These are phyloP conservation scores for Aegilops tauschii DNA, from an alignment of 176 grass and related monocot species.

Conservation along the genomic window DNA sequence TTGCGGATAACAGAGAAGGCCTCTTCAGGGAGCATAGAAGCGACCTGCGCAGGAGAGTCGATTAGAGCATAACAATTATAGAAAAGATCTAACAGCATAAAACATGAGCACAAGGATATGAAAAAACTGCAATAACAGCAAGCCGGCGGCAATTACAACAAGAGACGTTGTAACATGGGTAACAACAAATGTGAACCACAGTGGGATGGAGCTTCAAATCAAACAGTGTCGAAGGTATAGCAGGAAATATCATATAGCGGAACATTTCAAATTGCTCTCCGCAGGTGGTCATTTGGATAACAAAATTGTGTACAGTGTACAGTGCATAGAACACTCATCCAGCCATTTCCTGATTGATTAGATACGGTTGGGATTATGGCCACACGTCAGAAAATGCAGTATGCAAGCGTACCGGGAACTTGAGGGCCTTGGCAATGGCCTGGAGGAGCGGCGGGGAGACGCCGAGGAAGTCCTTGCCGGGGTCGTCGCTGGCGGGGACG, in stretches of 20 bases:
- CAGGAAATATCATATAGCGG: neutral
- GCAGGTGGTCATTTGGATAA: neutral
- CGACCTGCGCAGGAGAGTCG: conserved; percentile 45
- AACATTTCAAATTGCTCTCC: neutral
- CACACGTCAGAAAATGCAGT: neutral
- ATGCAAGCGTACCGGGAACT: conserved; percentile 63
- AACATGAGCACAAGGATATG: neutral
- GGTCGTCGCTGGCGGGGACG: conserved; percentile 75
- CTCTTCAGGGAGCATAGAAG: conserved; percentile 87
- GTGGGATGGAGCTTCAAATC: neutral
- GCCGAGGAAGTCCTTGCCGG: conserved; percentile 76
- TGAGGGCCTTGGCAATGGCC: conserved; percentile 84
- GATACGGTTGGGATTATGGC: neutral
- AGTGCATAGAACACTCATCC: conserved; percentile 8
- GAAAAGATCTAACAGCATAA: neutral
- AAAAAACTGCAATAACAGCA: neutral
- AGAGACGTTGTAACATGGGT: neutral
- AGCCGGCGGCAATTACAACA: neutral
- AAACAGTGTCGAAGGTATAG: neutral
- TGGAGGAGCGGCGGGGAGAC: conserved; percentile 78
- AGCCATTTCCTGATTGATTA: neutral
- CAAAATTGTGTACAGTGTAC: neutral
- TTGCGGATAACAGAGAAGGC: conserved; percentile 82
- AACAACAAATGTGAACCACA: neutral
- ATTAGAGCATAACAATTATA: conserved; percentile 9